Conservation (phyloP, 2,329 filamentous ascomycete genomes). For the Teratosphaeria destructans region DNA sequence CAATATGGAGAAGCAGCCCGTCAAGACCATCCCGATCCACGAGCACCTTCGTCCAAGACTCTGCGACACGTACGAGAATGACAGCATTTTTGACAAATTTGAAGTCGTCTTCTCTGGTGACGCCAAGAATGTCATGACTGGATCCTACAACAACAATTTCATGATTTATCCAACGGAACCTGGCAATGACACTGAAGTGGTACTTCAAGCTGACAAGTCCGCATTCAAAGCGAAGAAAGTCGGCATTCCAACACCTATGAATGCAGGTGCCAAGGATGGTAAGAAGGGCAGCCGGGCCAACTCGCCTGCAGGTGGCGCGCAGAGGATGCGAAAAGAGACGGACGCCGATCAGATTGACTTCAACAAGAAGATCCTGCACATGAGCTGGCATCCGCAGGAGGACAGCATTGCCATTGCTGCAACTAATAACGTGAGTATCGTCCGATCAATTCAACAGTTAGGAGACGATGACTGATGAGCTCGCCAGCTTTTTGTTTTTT, state of each 20-base stretch:
- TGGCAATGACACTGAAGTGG: constrained; percentile 92
- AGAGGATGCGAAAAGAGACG: constrained; percentile 97
- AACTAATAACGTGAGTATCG: constrained; percentile 83
- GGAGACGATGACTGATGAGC: constrained; percentile 8
- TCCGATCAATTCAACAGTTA: not conserved
- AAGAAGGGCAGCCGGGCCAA: constrained; percentile 88
- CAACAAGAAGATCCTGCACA: constrained; percentile 99
- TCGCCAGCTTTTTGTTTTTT: constrained; percentile 46
- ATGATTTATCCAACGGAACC: constrained; percentile 99
- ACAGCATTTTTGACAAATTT: constrained; percentile 99
- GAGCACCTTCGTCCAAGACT: constrained; percentile 88
- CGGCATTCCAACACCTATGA: constrained; percentile 93
- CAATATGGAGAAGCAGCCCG: constrained; percentile 93
- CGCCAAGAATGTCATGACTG: constrained; percentile 98
- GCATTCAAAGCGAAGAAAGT: constrained; percentile 99
- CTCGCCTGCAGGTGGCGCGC: constrained; percentile 78
- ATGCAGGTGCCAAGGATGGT: constrained; percentile 37
- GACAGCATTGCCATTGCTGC: constrained; percentile 99
- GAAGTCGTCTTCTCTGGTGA: constrained; percentile 98
- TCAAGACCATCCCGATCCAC: constrained; percentile 98
- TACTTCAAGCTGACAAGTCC: constrained; percentile 94
- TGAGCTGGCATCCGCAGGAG: constrained; percentile 99
- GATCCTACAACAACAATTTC: constrained; percentile 99
- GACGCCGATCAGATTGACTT: constrained; percentile 99
- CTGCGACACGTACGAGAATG: constrained; percentile 98